Percentiles rank a stretch among this genome's conserved stretches.
Evolutionary conservation across 257 asterid genomes (phyloP).

Genomic region (Penstemon eatonii): DNA sequence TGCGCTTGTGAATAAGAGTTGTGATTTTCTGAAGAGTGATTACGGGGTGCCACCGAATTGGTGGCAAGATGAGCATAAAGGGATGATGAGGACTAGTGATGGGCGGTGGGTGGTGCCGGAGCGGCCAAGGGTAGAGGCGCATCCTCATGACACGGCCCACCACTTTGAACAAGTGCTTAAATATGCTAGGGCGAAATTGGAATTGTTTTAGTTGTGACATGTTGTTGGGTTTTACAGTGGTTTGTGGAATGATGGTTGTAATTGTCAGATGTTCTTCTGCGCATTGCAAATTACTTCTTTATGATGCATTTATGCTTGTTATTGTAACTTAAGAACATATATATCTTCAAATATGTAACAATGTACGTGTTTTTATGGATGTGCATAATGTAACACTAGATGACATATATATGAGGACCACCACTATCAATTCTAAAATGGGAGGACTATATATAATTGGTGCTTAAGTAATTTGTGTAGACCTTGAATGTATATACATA

Average conservation of each 20-base stretch:
- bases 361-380: too few species aligned
- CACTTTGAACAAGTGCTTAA: slow-evolving; percentile 68
- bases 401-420: too few species aligned
- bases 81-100: slow-evolving; percentile 54
- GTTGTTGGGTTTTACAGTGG: too few species aligned
- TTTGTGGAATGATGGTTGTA: not conserved
- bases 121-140: slow-evolving; percentile 60
- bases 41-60: slow-evolving; percentile 62
- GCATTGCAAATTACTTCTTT: too few species aligned
- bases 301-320: too few species aligned
- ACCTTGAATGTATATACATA: too few species aligned
- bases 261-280: not conserved
- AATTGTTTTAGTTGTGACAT: slow-evolving; percentile 29
- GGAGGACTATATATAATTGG: too few species aligned
- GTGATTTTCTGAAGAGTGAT: slow-evolving; percentile 53
- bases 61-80: slow-evolving; percentile 87
- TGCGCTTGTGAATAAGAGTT: slow-evolving; percentile 66
- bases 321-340: too few species aligned
- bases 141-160: slow-evolving; percentile 78
- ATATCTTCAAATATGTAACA: too few species aligned
- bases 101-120: slow-evolving; percentile 80
- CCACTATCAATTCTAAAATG: too few species aligned
- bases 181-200: slow-evolving; percentile 47
- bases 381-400: too few species aligned
- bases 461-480: too few species aligned